These are phyloP conservation scores for Talaromyces adpressus DNA, from an alignment of 495 filamentous ascomycete genomes.

Conservation along the genomic window DNA sequence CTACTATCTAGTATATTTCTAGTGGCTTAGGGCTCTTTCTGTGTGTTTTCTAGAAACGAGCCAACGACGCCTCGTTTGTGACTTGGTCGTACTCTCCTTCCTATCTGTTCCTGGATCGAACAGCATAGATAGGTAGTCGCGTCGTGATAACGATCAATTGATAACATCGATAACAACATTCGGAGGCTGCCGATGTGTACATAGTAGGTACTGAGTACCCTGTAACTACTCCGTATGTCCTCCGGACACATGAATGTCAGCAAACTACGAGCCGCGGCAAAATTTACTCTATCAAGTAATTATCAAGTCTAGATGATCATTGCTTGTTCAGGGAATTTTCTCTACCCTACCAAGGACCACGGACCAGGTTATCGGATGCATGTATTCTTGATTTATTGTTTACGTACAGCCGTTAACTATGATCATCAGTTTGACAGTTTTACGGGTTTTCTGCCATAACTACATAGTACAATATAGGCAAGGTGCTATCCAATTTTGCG, in stretches of 20 bases:
- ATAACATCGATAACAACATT: neutral
- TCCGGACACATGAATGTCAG: too few species aligned
- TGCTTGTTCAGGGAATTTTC: neutral
- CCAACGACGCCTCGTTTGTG: neutral
- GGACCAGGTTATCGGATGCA: neutral
- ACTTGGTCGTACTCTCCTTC: neutral
- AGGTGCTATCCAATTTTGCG: neutral
- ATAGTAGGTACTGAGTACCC: too few species aligned
- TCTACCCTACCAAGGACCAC: neutral
- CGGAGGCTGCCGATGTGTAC: neutral
- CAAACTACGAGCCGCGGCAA: neutral
- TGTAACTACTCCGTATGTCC: too few species aligned
- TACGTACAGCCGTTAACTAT: neutral
- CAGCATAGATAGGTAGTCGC: neutral
- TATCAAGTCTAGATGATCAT: neutral
- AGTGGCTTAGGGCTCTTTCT: neutral
- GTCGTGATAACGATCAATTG: neutral
- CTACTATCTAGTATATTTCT: neutral
- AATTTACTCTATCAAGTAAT: neutral
- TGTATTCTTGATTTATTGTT: neutral
- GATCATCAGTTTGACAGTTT: neutral
- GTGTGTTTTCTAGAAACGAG: neutral
- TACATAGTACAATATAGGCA: neutral
- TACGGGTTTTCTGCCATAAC: neutral
- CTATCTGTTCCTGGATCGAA: neutral